Evolutionary conservation across 306 rosid genomes (phyloP).

Genomic region (Abrus precatorius): DNA sequence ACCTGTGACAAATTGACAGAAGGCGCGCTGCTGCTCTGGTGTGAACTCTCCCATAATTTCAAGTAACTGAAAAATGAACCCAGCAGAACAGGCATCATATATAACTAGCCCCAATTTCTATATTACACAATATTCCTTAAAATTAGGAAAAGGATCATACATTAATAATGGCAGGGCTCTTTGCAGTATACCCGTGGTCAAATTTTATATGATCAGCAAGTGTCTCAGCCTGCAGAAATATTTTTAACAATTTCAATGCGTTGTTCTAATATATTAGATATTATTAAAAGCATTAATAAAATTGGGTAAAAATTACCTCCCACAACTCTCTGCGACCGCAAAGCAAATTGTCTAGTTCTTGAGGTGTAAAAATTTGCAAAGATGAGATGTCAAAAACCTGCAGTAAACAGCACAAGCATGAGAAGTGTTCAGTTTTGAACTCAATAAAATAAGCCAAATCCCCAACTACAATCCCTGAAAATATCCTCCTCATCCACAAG

Average conservation of each 20-base stretch:
- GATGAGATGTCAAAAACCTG: constrained; percentile 49
- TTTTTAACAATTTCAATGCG: not conserved
- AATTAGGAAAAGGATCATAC: constrained; percentile 53
- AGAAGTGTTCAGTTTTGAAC: constrained; percentile 35
- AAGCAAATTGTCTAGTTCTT: constrained; percentile 84
- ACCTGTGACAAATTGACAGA: constrained; percentile 97
- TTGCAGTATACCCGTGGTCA: constrained; percentile 92
- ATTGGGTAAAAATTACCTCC: constrained; percentile 62
- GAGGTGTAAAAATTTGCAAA: constrained; percentile 82
- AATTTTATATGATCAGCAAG: constrained; percentile 89
- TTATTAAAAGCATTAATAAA: not conserved
- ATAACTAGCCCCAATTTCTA: constrained; percentile 29
- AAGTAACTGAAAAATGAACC: constrained; percentile 68
- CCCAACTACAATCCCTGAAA: not conserved
- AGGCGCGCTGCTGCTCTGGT: constrained; percentile 89
- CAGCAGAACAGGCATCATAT: constrained; percentile 35
- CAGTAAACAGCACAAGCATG: constrained; percentile 24
- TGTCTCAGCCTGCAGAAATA: constrained; percentile 71
- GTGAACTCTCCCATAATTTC: constrained; percentile 96
- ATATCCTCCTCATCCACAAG: not conserved
- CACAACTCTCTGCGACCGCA: constrained; percentile 98
- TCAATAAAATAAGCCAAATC: constrained; percentile 18
- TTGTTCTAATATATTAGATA: constrained; percentile 29
- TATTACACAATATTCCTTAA: not conserved
- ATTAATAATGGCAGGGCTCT: constrained; percentile 88